Evolutionary conservation across 805 yeast genomes (phyloP), one percentile per base, ranked within the genome.

Genomic region (Candida maltosa): DNA sequence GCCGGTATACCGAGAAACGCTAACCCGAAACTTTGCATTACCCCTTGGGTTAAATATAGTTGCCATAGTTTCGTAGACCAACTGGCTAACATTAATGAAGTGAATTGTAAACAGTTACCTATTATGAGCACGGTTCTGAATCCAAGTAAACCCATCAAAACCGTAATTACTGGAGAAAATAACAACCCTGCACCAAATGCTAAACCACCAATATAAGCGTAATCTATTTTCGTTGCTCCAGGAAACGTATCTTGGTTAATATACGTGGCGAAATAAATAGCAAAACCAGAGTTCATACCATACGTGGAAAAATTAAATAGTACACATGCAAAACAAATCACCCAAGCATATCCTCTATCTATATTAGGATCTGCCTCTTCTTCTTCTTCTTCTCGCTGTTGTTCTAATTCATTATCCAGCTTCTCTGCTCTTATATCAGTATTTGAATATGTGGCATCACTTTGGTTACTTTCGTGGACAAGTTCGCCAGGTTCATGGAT

Each of bases 271-370:
- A 83, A 59, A 44, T 78, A 80, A 4, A 83, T 70, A 19, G 87
- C 82, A 50, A 70, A 83, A 3, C 80, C 83, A 5, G 77, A 62
- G 44, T 82, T 82, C 44, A 83, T 73, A 11, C 93, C 93, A 89
- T 91, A 83, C 0, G 86, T 74, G 25, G 73, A 65, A 43, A 78
- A 72, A 52, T 77, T 76, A 26, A 77, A 58, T 4, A 76, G 34
- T 19, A 68, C 59, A 3, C 75, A 69, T 10, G 78, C 75, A 11
- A 73, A 40, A 10, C 75, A 71, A 15, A 80, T 65, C 0, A 81
- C 76, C 83, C 87, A 79, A 2, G 84, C 87, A 38, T 75, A 71
- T 2, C 87, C 87, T 29, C 78, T 81, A 52, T 83, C 89, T 16
- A 46, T 40, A 15, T 38, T 27, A 24, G 42, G 45, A 8, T 39